Evolutionary conservation across 192 early-diverging fungal species (phyloP).

Genomic region (Backusella tuberculispora): DNA sequence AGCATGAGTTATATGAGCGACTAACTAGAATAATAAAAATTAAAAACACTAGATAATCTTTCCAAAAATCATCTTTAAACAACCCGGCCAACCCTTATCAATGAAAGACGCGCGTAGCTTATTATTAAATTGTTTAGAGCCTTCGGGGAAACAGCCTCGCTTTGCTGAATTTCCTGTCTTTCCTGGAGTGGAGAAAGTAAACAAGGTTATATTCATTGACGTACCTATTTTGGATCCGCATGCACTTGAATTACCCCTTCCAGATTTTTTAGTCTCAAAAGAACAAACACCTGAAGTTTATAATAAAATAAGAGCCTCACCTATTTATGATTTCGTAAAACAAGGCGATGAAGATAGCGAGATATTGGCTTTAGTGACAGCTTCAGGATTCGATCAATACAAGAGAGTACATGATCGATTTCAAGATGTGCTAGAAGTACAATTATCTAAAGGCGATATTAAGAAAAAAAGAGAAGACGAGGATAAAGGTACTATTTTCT

Average conservation of each 20-base stretch:
- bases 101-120: constrained; percentile 20
- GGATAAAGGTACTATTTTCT: not conserved
- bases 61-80: constrained; percentile 14
- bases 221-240: constrained; percentile 17
- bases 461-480: constrained; percentile 16
- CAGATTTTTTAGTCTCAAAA: not conserved
- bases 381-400: constrained; percentile 8
- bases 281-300: constrained; percentile 2
- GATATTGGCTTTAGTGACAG: constrained; percentile 6
- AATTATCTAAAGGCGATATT: constrained; percentile 23
- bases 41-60: not conserved
- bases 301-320: not conserved
- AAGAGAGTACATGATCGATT: constrained; percentile 28
- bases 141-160: constrained; percentile 13
- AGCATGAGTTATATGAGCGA: not conserved
- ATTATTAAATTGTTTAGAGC: not conserved
- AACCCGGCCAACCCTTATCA: not conserved
- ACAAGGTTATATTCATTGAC: constrained; percentile 13
- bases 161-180: not conserved
- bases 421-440: constrained; percentile 16
- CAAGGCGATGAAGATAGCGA: constrained; percentile 3
- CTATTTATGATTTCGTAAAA: not conserved
- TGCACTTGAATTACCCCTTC: constrained; percentile 7
- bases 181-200: not conserved
- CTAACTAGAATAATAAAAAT: not conserved